Conservation (phyloP, 805 yeast genomes). For the Torulaspora franciscae region DNA sequence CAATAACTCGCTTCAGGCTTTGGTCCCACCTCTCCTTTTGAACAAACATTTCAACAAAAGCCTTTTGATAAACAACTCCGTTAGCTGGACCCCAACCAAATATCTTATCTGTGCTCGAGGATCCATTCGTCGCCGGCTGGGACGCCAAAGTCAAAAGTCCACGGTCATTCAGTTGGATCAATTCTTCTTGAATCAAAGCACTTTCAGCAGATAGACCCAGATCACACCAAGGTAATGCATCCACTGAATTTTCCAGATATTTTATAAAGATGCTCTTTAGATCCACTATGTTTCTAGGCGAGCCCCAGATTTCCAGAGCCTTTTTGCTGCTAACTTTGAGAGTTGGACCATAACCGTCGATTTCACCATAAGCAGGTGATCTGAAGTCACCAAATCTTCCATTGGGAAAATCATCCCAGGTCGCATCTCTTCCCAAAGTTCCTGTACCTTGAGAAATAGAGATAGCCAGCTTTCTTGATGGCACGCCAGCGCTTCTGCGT, state of each 20-base stretch:
- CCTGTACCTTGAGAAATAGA: slow-evolving; percentile 85
- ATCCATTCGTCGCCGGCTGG: slow-evolving; percentile 88
- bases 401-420: slow-evolving; percentile 96
- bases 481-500: slow-evolving; percentile 27
- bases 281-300: slow-evolving; percentile 57
- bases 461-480: slow-evolving; percentile 53
- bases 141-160: slow-evolving; percentile 88
- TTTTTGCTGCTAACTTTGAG: slow-evolving; percentile 65
- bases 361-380: slow-evolving; percentile 96
- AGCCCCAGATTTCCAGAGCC: slow-evolving; percentile 77
- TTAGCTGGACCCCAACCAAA: slow-evolving; percentile 97
- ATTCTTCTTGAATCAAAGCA: slow-evolving; percentile 84
- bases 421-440: slow-evolving; percentile 78
- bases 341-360: slow-evolving; percentile 94
- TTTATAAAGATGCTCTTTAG: slow-evolving; percentile 61
- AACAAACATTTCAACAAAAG: slow-evolving; percentile 88
- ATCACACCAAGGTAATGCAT: slow-evolving; percentile 89
- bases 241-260: slow-evolving; percentile 69
- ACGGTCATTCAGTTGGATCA: slow-evolving; percentile 66
- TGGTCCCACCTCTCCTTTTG: slow-evolving; percentile 64
- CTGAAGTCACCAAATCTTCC: slow-evolving; percentile 94
- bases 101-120: slow-evolving; percentile 72
- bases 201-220: slow-evolving; percentile 83
- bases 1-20: slow-evolving; percentile 49
- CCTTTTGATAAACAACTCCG: slow-evolving; percentile 87